Conservation (phyloP, 768 basidiomycete genomes). For the Tricholoma sp. region DNA sequence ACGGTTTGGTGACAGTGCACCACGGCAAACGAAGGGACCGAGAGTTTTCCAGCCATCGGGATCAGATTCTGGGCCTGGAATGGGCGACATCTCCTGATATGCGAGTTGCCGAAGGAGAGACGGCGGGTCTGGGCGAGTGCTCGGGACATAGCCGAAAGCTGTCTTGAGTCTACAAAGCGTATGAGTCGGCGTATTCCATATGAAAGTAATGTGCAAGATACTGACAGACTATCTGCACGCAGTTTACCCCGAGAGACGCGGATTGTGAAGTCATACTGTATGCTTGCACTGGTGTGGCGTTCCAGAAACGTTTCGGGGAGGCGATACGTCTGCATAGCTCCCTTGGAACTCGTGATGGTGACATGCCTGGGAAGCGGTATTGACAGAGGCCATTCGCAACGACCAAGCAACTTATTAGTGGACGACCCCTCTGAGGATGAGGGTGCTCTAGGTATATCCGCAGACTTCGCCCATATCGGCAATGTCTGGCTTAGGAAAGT, state of each 20-base stretch:
- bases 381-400: conserved; percentile 44
- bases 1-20: conserved; percentile 33
- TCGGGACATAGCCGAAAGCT: conserved; percentile 49
- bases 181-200: background rate
- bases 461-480: conserved; percentile 45
- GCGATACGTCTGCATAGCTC: conserved; percentile 32
- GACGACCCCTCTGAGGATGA: conserved; percentile 36
- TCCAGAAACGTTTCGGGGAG: conserved; percentile 53
- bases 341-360: conserved; percentile 31
- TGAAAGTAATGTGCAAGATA: background rate
- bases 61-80: conserved; percentile 43
- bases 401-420: conserved; percentile 40
- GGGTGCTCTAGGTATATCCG: conserved; percentile 33
- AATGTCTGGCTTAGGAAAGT: conserved; percentile 40
- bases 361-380: conserved; percentile 40
- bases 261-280: conserved; percentile 47
- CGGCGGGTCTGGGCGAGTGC: conserved; percentile 37
- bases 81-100: conserved; percentile 38
- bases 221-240: conserved; percentile 42
- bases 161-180: conserved; percentile 37
- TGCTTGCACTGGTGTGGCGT: conserved; percentile 40
- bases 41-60: conserved; percentile 50
- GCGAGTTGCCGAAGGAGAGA: conserved; percentile 46
- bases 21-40: conserved; percentile 34
- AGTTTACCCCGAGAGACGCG: conserved; percentile 43